Percentiles rank a stretch among this genome's conserved stretches.
Conservation (phyloP, 345 rosid species). For the Gossypium mustelinum region DNA sequence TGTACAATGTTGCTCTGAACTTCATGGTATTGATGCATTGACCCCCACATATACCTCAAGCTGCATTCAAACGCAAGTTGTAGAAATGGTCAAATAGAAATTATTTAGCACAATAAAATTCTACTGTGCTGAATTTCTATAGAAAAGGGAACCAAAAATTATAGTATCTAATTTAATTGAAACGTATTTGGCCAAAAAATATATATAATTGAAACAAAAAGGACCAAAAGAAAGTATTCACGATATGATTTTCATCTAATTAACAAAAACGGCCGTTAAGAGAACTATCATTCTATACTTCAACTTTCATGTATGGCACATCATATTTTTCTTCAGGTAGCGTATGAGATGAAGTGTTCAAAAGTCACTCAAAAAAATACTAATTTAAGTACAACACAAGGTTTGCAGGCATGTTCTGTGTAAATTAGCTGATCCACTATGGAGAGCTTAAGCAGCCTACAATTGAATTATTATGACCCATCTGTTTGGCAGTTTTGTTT, state of each 20-base stretch:
- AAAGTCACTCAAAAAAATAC: background rate
- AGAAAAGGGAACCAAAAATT: background rate
- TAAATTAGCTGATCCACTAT: background rate
- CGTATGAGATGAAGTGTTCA: background rate
- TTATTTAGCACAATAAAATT: background rate
- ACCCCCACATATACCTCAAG: slow-evolving; percentile 94
- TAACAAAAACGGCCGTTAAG: background rate
- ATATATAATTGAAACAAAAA: no score
- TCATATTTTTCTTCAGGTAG: background rate
- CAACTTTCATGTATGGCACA: background rate
- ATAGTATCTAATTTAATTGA: background rate
- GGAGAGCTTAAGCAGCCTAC: background rate
- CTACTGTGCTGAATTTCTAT: background rate
- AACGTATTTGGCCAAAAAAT: background rate
- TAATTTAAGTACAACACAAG: background rate
- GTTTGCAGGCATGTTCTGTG: background rate
- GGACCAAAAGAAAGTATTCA: background rate
- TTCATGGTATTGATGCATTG: slow-evolving; percentile 85
- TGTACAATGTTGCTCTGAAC: slow-evolving; percentile 78
- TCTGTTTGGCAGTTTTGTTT: background rate
- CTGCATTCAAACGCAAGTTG: slow-evolving; percentile 35
- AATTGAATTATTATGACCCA: background rate
- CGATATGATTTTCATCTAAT: background rate
- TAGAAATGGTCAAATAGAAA: background rate
- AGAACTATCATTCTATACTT: background rate